Conservation (phyloP, 306 rosid species). For the Acacia crassicarpa region DNA sequence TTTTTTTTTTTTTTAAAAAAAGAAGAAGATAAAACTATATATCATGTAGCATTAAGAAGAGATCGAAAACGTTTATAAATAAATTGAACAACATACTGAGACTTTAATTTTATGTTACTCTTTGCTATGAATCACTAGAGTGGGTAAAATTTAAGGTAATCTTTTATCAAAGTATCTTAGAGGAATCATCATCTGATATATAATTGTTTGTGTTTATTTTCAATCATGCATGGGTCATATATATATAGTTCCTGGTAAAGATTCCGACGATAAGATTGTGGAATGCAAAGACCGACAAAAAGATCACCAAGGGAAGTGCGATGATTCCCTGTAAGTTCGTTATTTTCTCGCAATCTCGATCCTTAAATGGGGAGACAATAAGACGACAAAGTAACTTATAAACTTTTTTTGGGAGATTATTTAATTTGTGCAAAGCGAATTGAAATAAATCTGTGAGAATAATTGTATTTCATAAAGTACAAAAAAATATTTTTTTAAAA, state of each 20-base stretch:
- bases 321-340: conserved; percentile 52
- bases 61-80: too few species aligned
- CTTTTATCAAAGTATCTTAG: not conserved
- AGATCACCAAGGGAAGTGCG: conserved; percentile 40
- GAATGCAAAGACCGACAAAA: conserved; percentile 46
- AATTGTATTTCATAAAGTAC: too few species aligned
- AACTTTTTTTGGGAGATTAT: too few species aligned
- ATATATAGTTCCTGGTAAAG: conserved; percentile 63
- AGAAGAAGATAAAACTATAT: too few species aligned
- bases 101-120: not conserved
- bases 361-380: too few species aligned
- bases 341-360: too few species aligned
- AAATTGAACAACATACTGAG: not conserved
- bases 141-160: too few species aligned
- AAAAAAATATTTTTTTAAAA: too few species aligned
- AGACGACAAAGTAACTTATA: too few species aligned
- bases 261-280: conserved; percentile 28
- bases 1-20: too few species aligned
- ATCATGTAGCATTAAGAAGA: not conserved
- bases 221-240: not conserved
- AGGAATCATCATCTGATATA: not conserved
- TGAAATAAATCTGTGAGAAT: too few species aligned
- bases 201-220: not conserved
- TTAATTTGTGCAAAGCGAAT: too few species aligned
- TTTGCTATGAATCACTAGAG: not conserved